Conservation (phyloP, 495 filamentous ascomycete species). For the Xylaria longipes region DNA sequence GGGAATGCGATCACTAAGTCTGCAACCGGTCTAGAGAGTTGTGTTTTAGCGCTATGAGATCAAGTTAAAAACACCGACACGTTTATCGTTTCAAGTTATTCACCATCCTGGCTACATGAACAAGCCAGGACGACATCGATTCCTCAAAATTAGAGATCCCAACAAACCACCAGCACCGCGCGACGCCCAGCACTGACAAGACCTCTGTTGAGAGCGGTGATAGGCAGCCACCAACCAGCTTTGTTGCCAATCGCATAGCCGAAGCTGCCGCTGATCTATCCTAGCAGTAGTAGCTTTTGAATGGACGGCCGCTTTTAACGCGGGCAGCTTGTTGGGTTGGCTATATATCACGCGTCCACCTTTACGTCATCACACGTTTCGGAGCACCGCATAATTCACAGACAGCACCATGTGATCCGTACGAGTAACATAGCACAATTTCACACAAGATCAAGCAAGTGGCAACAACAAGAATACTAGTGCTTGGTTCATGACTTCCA, state of each 20-base stretch:
- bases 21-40: not conserved
- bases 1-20: not conserved
- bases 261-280: not conserved
- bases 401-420: not conserved
- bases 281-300: not conserved
- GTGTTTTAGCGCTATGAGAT: not conserved
- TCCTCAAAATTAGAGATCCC: not conserved
- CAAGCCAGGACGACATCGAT: not conserved
- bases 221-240: not conserved
- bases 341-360: not conserved
- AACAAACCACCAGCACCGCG: not conserved
- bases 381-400: not conserved
- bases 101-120: not conserved
- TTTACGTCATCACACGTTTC: slow-evolving; percentile 5
- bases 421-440: not conserved
- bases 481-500: slow-evolving; percentile 23
- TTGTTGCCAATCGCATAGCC: not conserved
- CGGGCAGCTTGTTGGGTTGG: not conserved
- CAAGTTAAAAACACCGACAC: not conserved
- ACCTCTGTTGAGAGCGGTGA: not conserved
- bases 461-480: not conserved
- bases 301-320: not conserved
- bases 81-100: not conserved
- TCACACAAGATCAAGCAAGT: not conserved
- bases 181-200: not conserved